These are phyloP conservation scores for Hypocreales sp. DNA, from an alignment of 2,329 filamentous ascomycete species.

Conservation along the genomic window DNA sequence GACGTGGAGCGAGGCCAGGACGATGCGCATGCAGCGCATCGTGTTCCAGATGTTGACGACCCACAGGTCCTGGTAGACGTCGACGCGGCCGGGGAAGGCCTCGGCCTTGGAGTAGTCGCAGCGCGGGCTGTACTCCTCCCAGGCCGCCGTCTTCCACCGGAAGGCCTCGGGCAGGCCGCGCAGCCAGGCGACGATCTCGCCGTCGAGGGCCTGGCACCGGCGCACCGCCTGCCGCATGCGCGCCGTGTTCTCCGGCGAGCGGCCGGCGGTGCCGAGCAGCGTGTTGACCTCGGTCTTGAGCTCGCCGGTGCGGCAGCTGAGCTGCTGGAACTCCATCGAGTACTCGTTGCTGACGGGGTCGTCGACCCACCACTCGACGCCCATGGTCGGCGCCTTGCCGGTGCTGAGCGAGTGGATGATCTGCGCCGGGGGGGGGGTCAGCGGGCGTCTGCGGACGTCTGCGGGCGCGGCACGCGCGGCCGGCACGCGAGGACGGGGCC, in stretches of 20 bases:
- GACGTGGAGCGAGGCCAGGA: slow-evolving; percentile 36
- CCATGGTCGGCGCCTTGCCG: slow-evolving; percentile 33
- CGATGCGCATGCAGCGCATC: slow-evolving; percentile 33
- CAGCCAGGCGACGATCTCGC: slow-evolving; percentile 34
- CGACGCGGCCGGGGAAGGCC: slow-evolving; percentile 43
- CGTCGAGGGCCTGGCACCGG: slow-evolving; percentile 34
- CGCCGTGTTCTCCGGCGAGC: slow-evolving; percentile 31
- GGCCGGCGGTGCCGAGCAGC: slow-evolving; percentile 26
- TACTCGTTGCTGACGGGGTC: slow-evolving; percentile 30
- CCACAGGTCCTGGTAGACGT: slow-evolving; percentile 43
- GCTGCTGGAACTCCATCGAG: slow-evolving; percentile 28
- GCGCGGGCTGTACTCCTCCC: slow-evolving; percentile 35
- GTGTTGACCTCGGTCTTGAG: slow-evolving; percentile 36
- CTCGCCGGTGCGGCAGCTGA: slow-evolving; percentile 36
- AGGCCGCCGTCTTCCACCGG: slow-evolving; percentile 33
- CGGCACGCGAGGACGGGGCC: no score
- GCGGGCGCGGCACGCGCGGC: no score
- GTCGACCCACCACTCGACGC: slow-evolving; percentile 41
- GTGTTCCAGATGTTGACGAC: slow-evolving; percentile 40
- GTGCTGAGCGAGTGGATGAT: slow-evolving; percentile 39
- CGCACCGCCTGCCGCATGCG: slow-evolving; percentile 34
- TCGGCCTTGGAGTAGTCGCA: slow-evolving; percentile 36
- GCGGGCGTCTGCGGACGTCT: no score
- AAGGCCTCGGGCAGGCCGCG: slow-evolving; percentile 30
- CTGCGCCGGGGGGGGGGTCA: slow-evolving; percentile 15